Base-by-base conservation (phyloP, 2,329 filamentous ascomycete genomes). In the Cylindrodendrum hubeiense region DNA sequence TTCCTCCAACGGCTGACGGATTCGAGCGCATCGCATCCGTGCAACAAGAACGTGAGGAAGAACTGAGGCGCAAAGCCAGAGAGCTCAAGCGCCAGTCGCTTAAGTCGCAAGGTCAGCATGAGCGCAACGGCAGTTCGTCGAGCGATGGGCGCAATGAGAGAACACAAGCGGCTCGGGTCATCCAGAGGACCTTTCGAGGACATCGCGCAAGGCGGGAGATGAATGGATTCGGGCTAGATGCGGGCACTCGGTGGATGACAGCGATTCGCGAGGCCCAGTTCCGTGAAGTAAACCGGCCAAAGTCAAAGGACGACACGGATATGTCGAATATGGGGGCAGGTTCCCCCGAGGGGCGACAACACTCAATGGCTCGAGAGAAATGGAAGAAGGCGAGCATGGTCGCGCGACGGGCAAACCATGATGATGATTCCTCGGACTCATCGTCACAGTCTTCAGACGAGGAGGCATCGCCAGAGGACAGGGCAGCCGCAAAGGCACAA, bases 361-460 rank as follows among this genome's bases (percentile, higher is more conserved):
- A 73, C 43, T 67, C 70, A 39, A 69, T 76, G 74, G 91, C 92
- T 15, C 85, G 87, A 43, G 83, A 87, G 60, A 91, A 93, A 63
- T 97, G 94, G 94, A 90, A 89, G 72, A 92, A 92, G 68, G 89
- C 87, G 0, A 89, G 90, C 19, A 84, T 87, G 19, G 90, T 96
- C 44, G 91, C 92, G 3, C 86, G 89, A 53, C 86, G 91, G 47
- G 94, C 93, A 1, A 92, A 90, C 3, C 89, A 86, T 43, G 93
- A 95, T 74, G 89, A 86, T 63, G 72, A 82, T 74, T 80, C 84
- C n/a, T 83, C 85, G 0, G 83, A 84, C 9, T 76, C 76, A 2
- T 78, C 74, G 8, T 76, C 78, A 74, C 76, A 34, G n/a, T 59
- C 67, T 30, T 65, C 67, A 30, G 77, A 78, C 39, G 72, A 75